Conservation (phyloP, 306 rosid species). For the Phaseolus lunatus region DNA sequence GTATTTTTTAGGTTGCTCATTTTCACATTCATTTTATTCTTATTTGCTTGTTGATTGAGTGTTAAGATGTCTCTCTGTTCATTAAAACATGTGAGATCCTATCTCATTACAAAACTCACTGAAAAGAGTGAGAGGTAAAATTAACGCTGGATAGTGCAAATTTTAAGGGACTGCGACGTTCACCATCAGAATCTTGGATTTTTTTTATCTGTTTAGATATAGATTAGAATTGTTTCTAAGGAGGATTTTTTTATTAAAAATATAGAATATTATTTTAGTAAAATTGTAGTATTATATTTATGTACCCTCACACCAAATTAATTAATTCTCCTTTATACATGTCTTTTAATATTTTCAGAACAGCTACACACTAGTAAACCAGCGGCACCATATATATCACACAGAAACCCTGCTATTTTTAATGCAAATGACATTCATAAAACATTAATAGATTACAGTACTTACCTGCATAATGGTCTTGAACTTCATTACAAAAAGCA, state of each 20-base stretch:
- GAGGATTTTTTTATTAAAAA: no score
- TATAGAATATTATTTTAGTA: no score
- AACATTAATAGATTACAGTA: background rate
- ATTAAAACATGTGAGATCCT: no score
- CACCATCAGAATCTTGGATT: background rate
- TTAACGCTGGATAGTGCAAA: background rate
- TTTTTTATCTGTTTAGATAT: no score
- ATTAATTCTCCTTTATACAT: background rate
- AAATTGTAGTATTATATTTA: background rate
- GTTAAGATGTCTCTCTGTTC: no score
- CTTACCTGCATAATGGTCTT: conserved; percentile 15
- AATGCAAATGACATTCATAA: conserved; percentile 15
- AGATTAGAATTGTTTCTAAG: no score
- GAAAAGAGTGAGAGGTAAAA: background rate
- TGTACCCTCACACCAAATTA: background rate
- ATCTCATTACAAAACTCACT: no score
- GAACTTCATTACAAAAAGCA: conserved; percentile 15
- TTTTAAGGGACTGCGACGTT: background rate
- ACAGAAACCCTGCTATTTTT: background rate
- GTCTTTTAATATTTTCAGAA: background rate
- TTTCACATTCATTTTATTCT: no score
- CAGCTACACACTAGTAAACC: background rate
- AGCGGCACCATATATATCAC: background rate
- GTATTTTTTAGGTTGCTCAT: no score
- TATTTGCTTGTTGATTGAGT: no score